A percentile compares a stretch with the other conserved stretches of the same genome.
These are phyloP conservation scores for Podaxis carcinomalis DNA, from an alignment of 768 basidiomycete genomes.

Conservation along the genomic window DNA sequence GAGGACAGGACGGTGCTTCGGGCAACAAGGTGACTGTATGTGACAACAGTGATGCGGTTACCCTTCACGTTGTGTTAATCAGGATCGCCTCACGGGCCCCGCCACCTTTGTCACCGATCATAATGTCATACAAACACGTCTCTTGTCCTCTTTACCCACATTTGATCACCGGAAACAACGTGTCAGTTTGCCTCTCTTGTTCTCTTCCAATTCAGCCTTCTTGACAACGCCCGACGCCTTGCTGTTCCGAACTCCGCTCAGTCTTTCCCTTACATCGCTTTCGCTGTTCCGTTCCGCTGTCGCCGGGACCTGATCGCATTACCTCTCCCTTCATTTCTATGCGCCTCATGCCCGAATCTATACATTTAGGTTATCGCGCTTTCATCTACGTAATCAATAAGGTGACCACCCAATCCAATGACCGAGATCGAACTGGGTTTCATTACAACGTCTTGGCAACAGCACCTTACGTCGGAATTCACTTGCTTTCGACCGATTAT, in stretches of 20 bases:
- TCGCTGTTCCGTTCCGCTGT: background rate
- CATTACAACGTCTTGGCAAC: too few relatives aligned
- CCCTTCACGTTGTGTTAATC: background rate
- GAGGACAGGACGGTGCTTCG: background rate
- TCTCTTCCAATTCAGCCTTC: background rate
- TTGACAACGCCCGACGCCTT: background rate
- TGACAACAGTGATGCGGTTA: background rate
- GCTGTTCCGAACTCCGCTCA: too few relatives aligned
- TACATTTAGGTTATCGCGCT: background rate
- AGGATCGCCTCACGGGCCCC: constrained; percentile 3
- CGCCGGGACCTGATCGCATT: background rate
- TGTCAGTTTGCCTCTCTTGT: background rate
- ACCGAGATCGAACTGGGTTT: too few relatives aligned
- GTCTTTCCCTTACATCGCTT: background rate
- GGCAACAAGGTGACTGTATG: background rate
- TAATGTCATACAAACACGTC: background rate
- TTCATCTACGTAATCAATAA: background rate
- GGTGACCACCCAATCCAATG: background rate
- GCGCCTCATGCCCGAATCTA: too few relatives aligned
- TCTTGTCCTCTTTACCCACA: background rate
- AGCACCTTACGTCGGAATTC: too few relatives aligned
- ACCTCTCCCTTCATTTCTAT: background rate
- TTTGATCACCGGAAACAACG: constrained; percentile 5
- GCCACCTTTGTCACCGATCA: constrained; percentile 5
- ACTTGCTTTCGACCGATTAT: too few relatives aligned